phyloP scores from a whole-genome alignment of 176 grass and related monocot genomes.

The Bonia amplexicaulis region DNA sequence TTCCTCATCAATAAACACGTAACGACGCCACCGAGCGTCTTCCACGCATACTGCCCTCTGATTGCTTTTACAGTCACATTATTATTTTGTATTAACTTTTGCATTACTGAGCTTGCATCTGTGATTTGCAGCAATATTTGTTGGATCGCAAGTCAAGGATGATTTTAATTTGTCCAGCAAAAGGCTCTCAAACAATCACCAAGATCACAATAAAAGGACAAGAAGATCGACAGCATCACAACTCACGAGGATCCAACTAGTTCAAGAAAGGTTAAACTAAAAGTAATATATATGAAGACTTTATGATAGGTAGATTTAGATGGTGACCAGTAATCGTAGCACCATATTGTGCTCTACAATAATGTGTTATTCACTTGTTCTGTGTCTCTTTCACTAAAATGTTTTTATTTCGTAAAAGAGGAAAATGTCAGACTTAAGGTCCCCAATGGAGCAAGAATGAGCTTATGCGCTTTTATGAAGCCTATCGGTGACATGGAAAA shows the following conservation, averaged over 20 bases:
- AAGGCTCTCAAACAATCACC: conserved; percentile 38
- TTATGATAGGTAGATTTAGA: conserved; percentile 5
- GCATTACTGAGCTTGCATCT: conserved; percentile 13
- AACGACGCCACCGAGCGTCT: too few species aligned
- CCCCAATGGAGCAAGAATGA: conserved; percentile 52
- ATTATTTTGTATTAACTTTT: too few species aligned
- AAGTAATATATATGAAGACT: conserved; percentile 37
- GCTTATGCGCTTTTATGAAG: conserved; percentile 48
- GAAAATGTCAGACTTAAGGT: conserved; percentile 46
- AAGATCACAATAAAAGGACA: conserved; percentile 40
- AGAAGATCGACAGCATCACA: conserved; percentile 20
- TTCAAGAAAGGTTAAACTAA: conserved; percentile 46
- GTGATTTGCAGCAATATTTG: conserved; percentile 32
- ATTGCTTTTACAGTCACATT: too few species aligned
- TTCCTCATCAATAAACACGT: too few species aligned
- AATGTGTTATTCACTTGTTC: background rate
- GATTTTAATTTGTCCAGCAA: conserved; percentile 40
- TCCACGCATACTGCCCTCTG: too few species aligned
- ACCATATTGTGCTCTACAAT: background rate
- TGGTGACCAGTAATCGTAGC: conserved; percentile 3
- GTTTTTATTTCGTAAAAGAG: conserved; percentile 36
- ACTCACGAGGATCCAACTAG: conserved; percentile 37
- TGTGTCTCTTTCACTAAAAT: conserved; percentile 2
- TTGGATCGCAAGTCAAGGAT: background rate
- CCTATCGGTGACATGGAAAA: conserved; percentile 52